phyloP scores from a whole-genome alignment of 2,329 filamentous ascomycete species.

The Lomentospora prolificans region DNA sequence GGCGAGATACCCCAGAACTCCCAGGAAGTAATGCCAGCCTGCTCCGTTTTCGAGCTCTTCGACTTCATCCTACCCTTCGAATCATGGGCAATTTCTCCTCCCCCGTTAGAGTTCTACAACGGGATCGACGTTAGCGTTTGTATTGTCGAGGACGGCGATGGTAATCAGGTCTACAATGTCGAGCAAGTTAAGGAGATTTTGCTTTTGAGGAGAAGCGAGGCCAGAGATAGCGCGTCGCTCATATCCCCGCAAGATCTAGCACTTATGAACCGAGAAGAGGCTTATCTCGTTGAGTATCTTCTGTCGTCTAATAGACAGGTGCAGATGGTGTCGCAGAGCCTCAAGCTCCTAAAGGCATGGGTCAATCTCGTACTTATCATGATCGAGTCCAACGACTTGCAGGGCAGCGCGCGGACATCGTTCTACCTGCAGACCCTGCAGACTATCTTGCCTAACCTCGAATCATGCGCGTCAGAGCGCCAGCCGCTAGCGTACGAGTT shows the following conservation, averaged over 20 bases:
- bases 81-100: constrained; percentile 40
- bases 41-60: constrained; percentile 82
- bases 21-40: constrained; percentile 55
- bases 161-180: constrained; percentile 54
- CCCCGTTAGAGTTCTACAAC: constrained; percentile 48
- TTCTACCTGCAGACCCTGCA: constrained; percentile 84
- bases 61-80: constrained; percentile 63
- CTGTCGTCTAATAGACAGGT: constrained; percentile 53
- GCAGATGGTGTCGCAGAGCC: constrained; percentile 45
- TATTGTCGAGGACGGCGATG: constrained; percentile 44
- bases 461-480: constrained; percentile 61
- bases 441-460: constrained; percentile 77
- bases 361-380: constrained; percentile 75
- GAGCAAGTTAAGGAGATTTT: constrained; percentile 66
- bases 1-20: constrained; percentile 61
- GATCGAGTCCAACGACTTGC: constrained; percentile 72
- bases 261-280: constrained; percentile 47
- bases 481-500: constrained; percentile 64
- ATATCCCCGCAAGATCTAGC: constrained; percentile 38
- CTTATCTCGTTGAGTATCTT: constrained; percentile 50
- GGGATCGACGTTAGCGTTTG: constrained; percentile 61
- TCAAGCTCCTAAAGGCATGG: constrained; percentile 72
- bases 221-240: constrained; percentile 38
- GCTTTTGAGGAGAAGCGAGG: constrained; percentile 55
- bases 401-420: constrained; percentile 57